Evolutionary conservation across 768 basidiomycete genomes (phyloP).

Genomic region (Kwoniella sp.): DNA sequence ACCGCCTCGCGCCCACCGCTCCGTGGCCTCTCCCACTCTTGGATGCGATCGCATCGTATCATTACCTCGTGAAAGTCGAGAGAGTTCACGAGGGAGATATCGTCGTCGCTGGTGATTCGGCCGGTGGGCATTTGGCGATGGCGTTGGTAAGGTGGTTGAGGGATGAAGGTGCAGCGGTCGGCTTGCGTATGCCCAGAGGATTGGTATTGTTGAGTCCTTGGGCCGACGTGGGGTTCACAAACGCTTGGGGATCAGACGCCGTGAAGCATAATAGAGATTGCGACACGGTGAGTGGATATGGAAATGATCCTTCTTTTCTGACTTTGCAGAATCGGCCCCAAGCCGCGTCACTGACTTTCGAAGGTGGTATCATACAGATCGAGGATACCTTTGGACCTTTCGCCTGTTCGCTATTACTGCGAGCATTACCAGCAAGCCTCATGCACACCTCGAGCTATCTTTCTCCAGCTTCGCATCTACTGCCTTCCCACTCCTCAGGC

Average conservation of each 20-base stretch:
- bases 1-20: slow-evolving; percentile 91
- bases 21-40: slow-evolving; percentile 85
- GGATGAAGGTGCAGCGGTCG: slow-evolving; percentile 70
- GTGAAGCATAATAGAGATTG: slow-evolving; percentile 33
- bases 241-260: slow-evolving; percentile 44
- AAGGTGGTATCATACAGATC: slow-evolving; percentile 26
- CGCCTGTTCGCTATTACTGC: slow-evolving; percentile 44
- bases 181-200: slow-evolving; percentile 66
- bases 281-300: slow-evolving; percentile 35
- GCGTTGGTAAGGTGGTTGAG: slow-evolving; percentile 87
- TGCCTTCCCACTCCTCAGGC: slow-evolving; percentile 17
- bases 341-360: slow-evolving; percentile 3
- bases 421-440: slow-evolving; percentile 33
- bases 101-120: slow-evolving; percentile 74
- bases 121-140: slow-evolving; percentile 83
- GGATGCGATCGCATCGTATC: slow-evolving; percentile 82
- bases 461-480: slow-evolving; percentile 40
- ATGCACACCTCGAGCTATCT: slow-evolving; percentile 46
- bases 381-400: slow-evolving; percentile 51
- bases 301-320: neutral
- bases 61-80: slow-evolving; percentile 75
- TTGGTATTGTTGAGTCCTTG: slow-evolving; percentile 89
- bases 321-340: neutral
- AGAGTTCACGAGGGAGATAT: slow-evolving; percentile 87
- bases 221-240: slow-evolving; percentile 71